A percentile compares a stretch with the other conserved stretches of the same genome.
These are phyloP conservation scores for Candida qinlingensis DNA, from an alignment of 805 yeast species.

Conservation along the genomic window DNA sequence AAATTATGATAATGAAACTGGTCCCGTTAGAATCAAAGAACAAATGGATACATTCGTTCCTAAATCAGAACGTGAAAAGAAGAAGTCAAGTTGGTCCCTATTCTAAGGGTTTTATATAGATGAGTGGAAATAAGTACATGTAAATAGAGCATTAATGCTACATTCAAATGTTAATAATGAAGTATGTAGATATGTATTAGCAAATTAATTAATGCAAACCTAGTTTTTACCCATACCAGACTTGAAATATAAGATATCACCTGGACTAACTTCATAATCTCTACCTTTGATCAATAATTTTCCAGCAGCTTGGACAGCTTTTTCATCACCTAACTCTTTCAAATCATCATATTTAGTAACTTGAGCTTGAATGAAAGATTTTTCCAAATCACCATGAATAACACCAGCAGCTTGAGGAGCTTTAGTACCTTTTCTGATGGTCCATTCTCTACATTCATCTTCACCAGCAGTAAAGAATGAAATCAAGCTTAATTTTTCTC, in stretches of 20 bases:
- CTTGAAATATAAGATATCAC: slow-evolving; percentile 87
- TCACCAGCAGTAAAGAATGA: slow-evolving; percentile 96
- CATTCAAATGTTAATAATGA: slow-evolving; percentile 30
- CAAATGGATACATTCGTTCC: slow-evolving; percentile 77
- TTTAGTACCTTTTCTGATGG: slow-evolving; percentile 82
- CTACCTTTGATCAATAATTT: slow-evolving; percentile 90
- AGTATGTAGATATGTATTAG: background rate
- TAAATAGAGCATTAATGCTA: background rate
- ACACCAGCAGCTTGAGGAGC: slow-evolving; percentile 99
- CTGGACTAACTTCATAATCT: slow-evolving; percentile 91
- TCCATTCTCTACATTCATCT: slow-evolving; percentile 97
- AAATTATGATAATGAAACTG: slow-evolving; percentile 75
- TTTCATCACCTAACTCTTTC: slow-evolving; percentile 74
- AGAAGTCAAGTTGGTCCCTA: slow-evolving; percentile 52
- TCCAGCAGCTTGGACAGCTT: slow-evolving; percentile 79
- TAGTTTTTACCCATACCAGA: slow-evolving; percentile 81
- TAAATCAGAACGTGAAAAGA: slow-evolving; percentile 58
- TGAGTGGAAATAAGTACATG: background rate
- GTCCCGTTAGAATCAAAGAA: slow-evolving; percentile 67
- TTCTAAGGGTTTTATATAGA: slow-evolving; percentile 9
- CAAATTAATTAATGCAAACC: background rate
- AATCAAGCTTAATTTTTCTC: slow-evolving; percentile 77
- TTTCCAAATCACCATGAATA: slow-evolving; percentile 91
- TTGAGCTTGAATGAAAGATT: slow-evolving; percentile 91
- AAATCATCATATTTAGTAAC: slow-evolving; percentile 83